Evolutionary conservation across 148 eudicot genomes (phyloP), one percentile per base, ranked within the genome.

Genomic region (Pouteria glomerata): DNA sequence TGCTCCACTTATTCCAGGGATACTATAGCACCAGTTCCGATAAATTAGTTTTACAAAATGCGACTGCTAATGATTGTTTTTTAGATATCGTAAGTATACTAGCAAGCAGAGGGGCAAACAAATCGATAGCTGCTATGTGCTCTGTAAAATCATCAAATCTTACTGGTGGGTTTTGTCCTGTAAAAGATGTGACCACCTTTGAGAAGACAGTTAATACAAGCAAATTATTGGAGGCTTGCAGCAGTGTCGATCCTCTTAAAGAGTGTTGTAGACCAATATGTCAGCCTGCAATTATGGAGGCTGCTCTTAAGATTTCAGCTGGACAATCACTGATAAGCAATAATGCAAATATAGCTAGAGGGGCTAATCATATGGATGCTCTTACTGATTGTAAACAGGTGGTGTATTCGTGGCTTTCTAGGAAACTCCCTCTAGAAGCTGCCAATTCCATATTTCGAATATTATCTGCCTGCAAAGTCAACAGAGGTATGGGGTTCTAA

Each of bases 261-360:
- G 99, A 95, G 82, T 95, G 99, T 71, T 95, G 99, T 76, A 84
- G 90, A 68, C 87, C 93, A 61, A 85, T 83, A 77, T 95, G 99
- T 63, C 90, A 88, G 79, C 89, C 96, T 41, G 99, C 89, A 1
- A 76, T 95, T 52, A 85, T 81, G 75, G 92, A 92, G 73, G 96
- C 97, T 74, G 89, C 96, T 30, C 84, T 86, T 79, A 80, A 79
- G 70, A 79, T 92, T 30, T 84, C 89, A 3, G 80, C 83, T 19
- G 82, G 85, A 30, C 77, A 81, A 62, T 70, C 78, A 0, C 53
- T 72, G 16, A 53, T 76, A 15, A 65, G 75, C 34, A 74, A 73
- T 33, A 55, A 79, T 73, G 80, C 71, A 75, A 77, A 76, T 68
- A 58, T 77, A 26, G 78, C 71, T 59, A 88, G 88, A 18, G 81